phyloP scores from a whole-genome alignment of 805 yeast genomes.

The Starmerella apis region DNA sequence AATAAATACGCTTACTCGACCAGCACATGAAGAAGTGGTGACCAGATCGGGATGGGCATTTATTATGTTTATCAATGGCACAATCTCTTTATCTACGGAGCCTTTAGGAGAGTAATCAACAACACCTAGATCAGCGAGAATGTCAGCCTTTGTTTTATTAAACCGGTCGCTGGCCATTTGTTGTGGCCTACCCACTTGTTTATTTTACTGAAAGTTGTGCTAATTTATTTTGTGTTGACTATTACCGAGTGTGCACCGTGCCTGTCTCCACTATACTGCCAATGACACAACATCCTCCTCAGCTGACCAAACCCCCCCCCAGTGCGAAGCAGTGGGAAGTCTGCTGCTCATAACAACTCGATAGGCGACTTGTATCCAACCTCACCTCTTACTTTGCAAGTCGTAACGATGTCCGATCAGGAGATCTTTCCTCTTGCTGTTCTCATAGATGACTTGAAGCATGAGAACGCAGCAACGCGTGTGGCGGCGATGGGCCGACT shows the following conservation, averaged over 20 bases:
- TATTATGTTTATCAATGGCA: constrained; percentile 61
- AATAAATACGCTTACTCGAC: constrained; percentile 69
- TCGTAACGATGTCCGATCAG: constrained; percentile 28
- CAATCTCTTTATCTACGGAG: constrained; percentile 60
- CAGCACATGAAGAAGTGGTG: constrained; percentile 83
- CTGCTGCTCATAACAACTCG: not conserved
- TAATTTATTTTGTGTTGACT: too few species aligned
- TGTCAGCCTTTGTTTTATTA: constrained; percentile 21
- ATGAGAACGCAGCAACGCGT: constrained; percentile 88
- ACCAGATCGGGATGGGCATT: constrained; percentile 58
- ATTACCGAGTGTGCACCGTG: not conserved
- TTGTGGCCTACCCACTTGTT: not conserved
- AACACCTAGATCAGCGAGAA: constrained; percentile 25
- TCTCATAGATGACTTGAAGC: constrained; percentile 92
- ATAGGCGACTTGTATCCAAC: not conserved
- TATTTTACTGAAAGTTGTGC: not conserved
- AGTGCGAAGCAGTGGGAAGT: not conserved
- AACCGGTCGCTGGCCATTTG: constrained; percentile 8
- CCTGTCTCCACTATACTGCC: not conserved
- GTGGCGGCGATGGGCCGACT: constrained; percentile 90
- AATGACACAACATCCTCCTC: not conserved
- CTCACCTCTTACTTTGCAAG: not conserved
- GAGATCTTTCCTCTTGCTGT: constrained; percentile 89
- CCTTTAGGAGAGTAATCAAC: constrained; percentile 68
- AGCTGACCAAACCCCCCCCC: not conserved